These are phyloP conservation scores for Volvox carteri DNA, from an alignment of 163 green algal genomes.

Conservation along the genomic window DNA sequence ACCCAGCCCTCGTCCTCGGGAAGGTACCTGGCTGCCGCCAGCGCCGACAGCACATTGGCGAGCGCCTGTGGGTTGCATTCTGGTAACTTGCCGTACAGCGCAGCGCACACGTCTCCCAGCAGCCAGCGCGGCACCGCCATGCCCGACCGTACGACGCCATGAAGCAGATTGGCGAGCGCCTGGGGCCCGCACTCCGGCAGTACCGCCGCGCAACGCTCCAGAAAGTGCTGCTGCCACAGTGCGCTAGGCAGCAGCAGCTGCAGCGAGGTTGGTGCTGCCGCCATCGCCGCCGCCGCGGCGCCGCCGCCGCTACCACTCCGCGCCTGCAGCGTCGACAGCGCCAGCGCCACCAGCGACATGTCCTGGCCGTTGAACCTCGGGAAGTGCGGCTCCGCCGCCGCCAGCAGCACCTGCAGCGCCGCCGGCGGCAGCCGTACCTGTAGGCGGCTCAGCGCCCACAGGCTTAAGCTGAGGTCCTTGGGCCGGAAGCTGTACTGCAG, in stretches of 20 bases:
- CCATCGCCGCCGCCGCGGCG: background rate
- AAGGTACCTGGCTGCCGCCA: background rate
- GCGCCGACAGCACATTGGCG: conserved; percentile 42
- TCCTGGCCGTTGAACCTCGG: conserved; percentile 47
- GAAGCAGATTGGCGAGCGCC: conserved; percentile 40
- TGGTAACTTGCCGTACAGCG: conserved; percentile 33
- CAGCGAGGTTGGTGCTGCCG: background rate
- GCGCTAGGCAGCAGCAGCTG: background rate
- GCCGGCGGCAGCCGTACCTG: conserved; percentile 33
- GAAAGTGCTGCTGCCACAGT: background rate
- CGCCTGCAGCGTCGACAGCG: conserved; percentile 15
- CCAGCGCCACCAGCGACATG: conserved; percentile 27
- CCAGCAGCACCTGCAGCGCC: conserved; percentile 49
- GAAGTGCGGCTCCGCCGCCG: conserved; percentile 33
- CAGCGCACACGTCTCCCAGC: conserved; percentile 21
- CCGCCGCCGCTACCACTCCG: background rate
- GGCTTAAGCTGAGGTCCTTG: conserved; percentile 26
- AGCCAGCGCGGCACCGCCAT: conserved; percentile 26
- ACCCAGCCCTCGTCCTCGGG: conserved; percentile 22
- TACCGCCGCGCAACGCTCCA: background rate
- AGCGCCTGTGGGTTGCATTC: conserved; percentile 45
- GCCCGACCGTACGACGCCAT: conserved; percentile 18
- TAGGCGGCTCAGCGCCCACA: conserved; percentile 31
- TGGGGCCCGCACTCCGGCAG: background rate
- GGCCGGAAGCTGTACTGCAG: conserved; percentile 18